Base-by-base conservation (phyloP, 306 rosid genomes). In the Rosa chinensis region DNA sequence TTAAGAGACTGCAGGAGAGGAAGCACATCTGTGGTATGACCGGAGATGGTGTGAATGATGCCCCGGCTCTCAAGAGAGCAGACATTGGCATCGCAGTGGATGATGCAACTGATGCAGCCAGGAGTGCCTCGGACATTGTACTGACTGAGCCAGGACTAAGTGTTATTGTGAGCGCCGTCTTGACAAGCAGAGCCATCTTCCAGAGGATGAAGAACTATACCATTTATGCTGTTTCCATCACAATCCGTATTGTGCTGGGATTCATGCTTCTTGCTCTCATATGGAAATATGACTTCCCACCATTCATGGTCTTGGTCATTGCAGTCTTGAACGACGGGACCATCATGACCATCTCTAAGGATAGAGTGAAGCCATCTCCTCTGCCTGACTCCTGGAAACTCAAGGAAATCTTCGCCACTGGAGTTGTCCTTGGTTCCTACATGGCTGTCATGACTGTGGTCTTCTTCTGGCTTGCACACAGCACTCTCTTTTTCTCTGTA, bases 151-250 rank as follows among this genome's bases (percentile, higher is more conserved):
- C 98, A 7, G 98, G 98, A 23, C 84, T 94, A 40, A 92, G 98
- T 79, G 98, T 94, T 70, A 94, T 94, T 71, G 84, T 94, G 64
- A 87, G 98, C 76, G 97, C 98, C 4, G 97, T 94, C 21, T 76
- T 94, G 73, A 94, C 98, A 40, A 94, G 98, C 81, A 84, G 98
- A 79, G 97, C 98, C 79, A 94, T 94, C 86, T 94, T 94, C 82
- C 98, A 94, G 75, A 94, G 98, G 84, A 94, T 94, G 98, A 94
- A 94, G 80, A 94, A 94, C 89, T 94, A 94, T 78, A 94, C 98
- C 48, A 94, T 94, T 69, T 94, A 94, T 67, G 98, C 98, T 1
- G 98, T 94, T 73, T 94, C 98, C 77, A 94, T 94, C 85, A 94
- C 98, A 39, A 94, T 94, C 56, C 98, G 98, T 89, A 94, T 94